Evolutionary conservation across 2,329 filamentous ascomycete species (phyloP), one percentile per base, ranked within the genome.

Genomic region (Ramichloridium luteum): DNA sequence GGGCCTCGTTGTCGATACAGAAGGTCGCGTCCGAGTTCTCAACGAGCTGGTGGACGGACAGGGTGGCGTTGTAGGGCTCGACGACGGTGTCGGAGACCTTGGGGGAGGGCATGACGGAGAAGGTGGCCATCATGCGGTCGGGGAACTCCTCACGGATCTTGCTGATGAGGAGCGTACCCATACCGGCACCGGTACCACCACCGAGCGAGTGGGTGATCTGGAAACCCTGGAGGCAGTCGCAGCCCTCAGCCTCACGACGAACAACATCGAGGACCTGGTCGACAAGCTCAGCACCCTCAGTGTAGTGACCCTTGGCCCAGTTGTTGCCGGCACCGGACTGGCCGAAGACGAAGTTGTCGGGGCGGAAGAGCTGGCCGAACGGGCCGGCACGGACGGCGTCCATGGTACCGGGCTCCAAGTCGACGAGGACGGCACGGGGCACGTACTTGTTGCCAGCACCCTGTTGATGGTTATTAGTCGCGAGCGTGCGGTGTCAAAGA

Each of bases 261-360:
- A 98, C 88, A 48, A 98, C 90, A 61, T 96, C 90, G 52, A 98
- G 77, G 51, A 98, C 90, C 58, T 94, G 75, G 72, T 98, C 90
- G 51, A 98, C 90, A 45, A 96, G 77, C 72, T 98, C 90, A 51
- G 90, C 90, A 77, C 90, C 90, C 72, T 98, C 90, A 47, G 90
- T 98, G 77, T 98, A 98, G 65, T 98, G 90, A 70, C 90, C 90
- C 80, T 96, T 98, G 66, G 90, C 90, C 90, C 90, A 98, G 79
- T 96, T 96, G 84, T 98, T 98, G 69, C 90, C 90, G 63, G 90
- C 90, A 75, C 90, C 88, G 55, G 90, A 96, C 72, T 96, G 90
- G 55, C 90, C 90, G 65, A 96, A 96, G 60, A 96, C 85, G 68
- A 96, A 96, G 80, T 96, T 98, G 72, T 98, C 90, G 61, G 90